Percentiles rank a stretch among this genome's conserved stretches.
phyloP scores from a whole-genome alignment of 257 asterid genomes.

The Salvia splendens region DNA sequence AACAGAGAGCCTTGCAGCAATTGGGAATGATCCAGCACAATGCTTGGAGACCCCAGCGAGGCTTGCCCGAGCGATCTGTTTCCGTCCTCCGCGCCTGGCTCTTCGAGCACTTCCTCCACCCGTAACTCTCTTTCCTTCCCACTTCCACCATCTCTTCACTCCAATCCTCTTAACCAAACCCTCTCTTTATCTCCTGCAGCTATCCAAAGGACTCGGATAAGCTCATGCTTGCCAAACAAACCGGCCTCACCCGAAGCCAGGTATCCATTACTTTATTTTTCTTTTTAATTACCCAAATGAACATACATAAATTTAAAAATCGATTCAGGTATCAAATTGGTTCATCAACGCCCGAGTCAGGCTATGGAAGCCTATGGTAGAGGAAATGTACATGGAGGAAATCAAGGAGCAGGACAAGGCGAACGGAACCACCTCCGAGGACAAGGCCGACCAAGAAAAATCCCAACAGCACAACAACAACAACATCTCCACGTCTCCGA shows the following conservation, averaged over 20 bases:
- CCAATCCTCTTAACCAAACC: background rate
- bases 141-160: too few relatives aligned
- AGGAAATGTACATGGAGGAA: slow-evolving; percentile 95
- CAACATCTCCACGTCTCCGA: slow-evolving; percentile 46
- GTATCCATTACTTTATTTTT: slow-evolving; percentile 30
- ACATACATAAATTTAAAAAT: too few relatives aligned
- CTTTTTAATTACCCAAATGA: too few relatives aligned
- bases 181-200: slow-evolving; percentile 35
- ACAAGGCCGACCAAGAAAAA: slow-evolving; percentile 36
- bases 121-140: slow-evolving; percentile 38
- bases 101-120: slow-evolving; percentile 96
- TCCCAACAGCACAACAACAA: slow-evolving; percentile 19
- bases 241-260: slow-evolving; percentile 98
- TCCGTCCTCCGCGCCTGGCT: slow-evolving; percentile 99
- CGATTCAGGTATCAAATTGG: slow-evolving; percentile 89
- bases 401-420: slow-evolving; percentile 71
- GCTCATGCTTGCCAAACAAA: slow-evolving; percentile 91
- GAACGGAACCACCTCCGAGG: slow-evolving; percentile 55
- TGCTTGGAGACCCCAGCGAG: slow-evolving; percentile 99
- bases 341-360: slow-evolving; percentile 96
- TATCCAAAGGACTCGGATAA: slow-evolving; percentile 98
- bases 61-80: slow-evolving; percentile 92
- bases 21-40: slow-evolving; percentile 97
- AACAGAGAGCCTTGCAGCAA: slow-evolving; percentile 92
- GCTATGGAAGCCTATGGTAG: slow-evolving; percentile 99